Conservation (phyloP, 768 basidiomycete genomes). For the Lactifluus subvellereus region DNA sequence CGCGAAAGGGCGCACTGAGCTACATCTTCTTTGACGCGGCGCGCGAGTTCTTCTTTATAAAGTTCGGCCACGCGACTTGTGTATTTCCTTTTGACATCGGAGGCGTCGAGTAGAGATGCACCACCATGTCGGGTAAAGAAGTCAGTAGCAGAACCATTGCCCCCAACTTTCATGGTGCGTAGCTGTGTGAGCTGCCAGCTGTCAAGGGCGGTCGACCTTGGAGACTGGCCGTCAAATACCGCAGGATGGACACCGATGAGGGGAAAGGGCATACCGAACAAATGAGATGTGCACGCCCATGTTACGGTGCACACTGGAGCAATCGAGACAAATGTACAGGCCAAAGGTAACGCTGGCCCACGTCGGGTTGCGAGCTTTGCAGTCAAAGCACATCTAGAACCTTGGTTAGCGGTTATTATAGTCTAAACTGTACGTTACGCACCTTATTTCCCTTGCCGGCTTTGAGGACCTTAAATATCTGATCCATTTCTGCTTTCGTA, state of each 20-base stretch:
- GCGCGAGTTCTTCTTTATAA: slow-evolving; percentile 89
- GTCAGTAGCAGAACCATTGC: slow-evolving; percentile 79
- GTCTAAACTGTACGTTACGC: slow-evolving; percentile 8
- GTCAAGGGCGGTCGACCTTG: slow-evolving; percentile 93
- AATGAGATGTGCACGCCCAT: slow-evolving; percentile 99
- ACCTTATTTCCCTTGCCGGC: slow-evolving; percentile 89
- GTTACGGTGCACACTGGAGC: slow-evolving; percentile 91
- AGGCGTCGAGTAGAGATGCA: slow-evolving; percentile 55
- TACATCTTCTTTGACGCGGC: slow-evolving; percentile 71
- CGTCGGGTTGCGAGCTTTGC: slow-evolving; percentile 91
- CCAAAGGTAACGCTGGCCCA: slow-evolving; percentile 97
- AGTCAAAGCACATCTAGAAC: slow-evolving; percentile 84
- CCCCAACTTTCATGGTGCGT: slow-evolving; percentile 94
- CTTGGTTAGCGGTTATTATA: not conserved
- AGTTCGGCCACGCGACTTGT: slow-evolving; percentile 73
- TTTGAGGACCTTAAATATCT: slow-evolving; percentile 76
- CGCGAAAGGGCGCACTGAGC: slow-evolving; percentile 42
- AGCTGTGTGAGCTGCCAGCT: slow-evolving; percentile 88
- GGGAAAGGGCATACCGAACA: slow-evolving; percentile 59
- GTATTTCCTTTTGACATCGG: slow-evolving; percentile 88
- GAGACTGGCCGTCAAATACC: not conserved
- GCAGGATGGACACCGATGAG: not conserved
- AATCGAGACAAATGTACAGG: slow-evolving; percentile 96
- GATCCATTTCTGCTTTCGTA: slow-evolving; percentile 81
- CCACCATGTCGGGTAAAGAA: slow-evolving; percentile 91